Evolutionary conservation across 805 yeast species (phyloP).

Genomic region (Metschnikowia lochheadii): DNA sequence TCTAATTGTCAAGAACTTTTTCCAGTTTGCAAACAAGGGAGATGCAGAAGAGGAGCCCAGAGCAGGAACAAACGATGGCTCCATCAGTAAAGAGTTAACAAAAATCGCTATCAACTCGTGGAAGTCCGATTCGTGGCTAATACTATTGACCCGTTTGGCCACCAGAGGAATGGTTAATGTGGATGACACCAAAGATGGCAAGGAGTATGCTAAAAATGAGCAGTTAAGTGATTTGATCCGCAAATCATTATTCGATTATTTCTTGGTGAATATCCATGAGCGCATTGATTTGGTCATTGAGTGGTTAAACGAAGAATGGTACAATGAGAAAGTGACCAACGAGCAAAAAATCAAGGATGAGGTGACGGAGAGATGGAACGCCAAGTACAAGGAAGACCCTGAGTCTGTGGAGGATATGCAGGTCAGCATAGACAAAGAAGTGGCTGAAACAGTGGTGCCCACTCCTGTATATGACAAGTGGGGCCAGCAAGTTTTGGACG

Average conservation of each 20-base stretch:
- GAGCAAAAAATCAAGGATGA: constrained; percentile 26
- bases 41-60: constrained; percentile 9
- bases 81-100: constrained; percentile 50
- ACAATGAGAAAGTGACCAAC: constrained; percentile 47
- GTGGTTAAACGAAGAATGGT: constrained; percentile 97
- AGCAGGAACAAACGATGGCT: constrained; percentile 14
- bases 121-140: constrained; percentile 70
- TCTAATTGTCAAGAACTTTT: constrained; percentile 56
- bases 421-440: constrained; percentile 18
- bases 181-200: constrained; percentile 19
- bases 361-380: constrained; percentile 13
- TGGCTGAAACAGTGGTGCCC: constrained; percentile 14
- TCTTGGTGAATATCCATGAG: constrained; percentile 65
- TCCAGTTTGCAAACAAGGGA: constrained; percentile 41
- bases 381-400: constrained; percentile 15
- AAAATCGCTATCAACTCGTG: constrained; percentile 49
- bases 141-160: constrained; percentile 69
- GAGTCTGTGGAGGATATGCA: constrained; percentile 12
- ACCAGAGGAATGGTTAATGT: constrained; percentile 65
- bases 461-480: constrained; percentile 61
- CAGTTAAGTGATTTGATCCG: constrained; percentile 61
- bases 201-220: constrained; percentile 25
- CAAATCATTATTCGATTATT: constrained; percentile 65
- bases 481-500: constrained; percentile 69
- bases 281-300: constrained; percentile 74